Base-by-base conservation (phyloP, 192 early-diverging fungal genomes). In the Linderina pennispora region DNA sequence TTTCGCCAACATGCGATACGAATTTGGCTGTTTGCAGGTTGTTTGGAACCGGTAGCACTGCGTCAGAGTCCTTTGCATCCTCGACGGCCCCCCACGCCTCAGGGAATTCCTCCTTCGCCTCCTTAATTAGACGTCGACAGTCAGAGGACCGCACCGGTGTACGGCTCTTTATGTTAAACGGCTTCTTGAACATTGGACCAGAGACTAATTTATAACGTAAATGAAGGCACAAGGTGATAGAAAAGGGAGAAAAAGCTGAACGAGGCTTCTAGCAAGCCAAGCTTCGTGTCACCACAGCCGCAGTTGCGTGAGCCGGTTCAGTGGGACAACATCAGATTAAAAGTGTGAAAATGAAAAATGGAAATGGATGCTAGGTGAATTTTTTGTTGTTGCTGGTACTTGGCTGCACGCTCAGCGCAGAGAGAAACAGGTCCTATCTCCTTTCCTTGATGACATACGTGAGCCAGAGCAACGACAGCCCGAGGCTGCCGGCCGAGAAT, bases 361-460 rank as follows among this genome's bases (percentile, higher is more conserved):
- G 13, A 38, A 38, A 1, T 38, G 36, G 11, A 44, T 44, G 10
- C 25, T 31, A 28, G n/a, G n/a, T n/a, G n/a, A n/a, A n/a, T n/a
- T n/a, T n/a, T n/a, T n/a, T n/a, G n/a, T n/a, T n/a, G n/a, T n/a
- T n/a, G n/a, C n/a, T n/a, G n/a, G n/a, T n/a, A n/a, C n/a, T n/a
- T n/a, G n/a, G n/a, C n/a, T n/a, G n/a, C n/a, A n/a, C n/a, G n/a
- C n/a, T n/a, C n/a, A n/a, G n/a, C n/a, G n/a, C n/a, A n/a, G n/a
- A n/a, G n/a, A n/a, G n/a, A n/a, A n/a, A n/a, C n/a, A n/a, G n/a
- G n/a, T n/a, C 19, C 54, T 80, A 94, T 19, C 90, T 72, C 28
- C 77, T 69, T 54, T 94, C 91, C 55, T 88, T 90, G 20, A 94
- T 90, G 48, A 86, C 67, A 37, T 80, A 54, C 14, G 86, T 82